Evolutionary conservation across 2,329 filamentous ascomycete genomes (phyloP).

Genomic region (Nemania sp.): DNA sequence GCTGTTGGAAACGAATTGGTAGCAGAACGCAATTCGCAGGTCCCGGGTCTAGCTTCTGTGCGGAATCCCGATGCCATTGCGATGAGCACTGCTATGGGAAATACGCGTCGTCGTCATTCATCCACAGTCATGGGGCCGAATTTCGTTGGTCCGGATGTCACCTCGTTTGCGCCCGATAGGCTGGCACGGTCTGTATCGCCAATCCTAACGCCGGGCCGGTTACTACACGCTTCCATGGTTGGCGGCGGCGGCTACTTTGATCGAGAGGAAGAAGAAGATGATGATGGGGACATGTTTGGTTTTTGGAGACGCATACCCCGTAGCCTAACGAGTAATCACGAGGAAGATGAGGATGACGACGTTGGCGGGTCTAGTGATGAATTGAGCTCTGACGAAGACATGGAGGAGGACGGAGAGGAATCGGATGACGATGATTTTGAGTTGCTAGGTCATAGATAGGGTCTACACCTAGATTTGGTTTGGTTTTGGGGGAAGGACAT

Average conservation of each 20-base stretch:
- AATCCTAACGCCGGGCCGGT: conserved; percentile 43
- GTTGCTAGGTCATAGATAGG: conserved; percentile 51
- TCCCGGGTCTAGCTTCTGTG: conserved; percentile 36
- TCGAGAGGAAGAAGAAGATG: conserved; percentile 59
- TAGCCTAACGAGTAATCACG: conserved; percentile 52
- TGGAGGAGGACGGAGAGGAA: conserved; percentile 62
- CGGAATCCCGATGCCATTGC: conserved; percentile 31
- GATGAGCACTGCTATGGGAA: conserved; percentile 41
- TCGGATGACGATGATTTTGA: conserved; percentile 59
- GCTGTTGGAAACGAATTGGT: conserved; percentile 38
- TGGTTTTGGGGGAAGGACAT: conserved; percentile 42
- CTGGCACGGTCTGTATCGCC: conserved; percentile 61
- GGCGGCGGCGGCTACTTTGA: conserved; percentile 39
- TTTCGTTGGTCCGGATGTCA: conserved; percentile 36
- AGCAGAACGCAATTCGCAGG: conserved; percentile 39
- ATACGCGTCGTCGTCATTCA: conserved; percentile 51
- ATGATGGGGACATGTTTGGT: conserved; percentile 67
- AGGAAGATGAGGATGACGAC: conserved; percentile 52
- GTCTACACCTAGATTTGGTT: conserved; percentile 35
- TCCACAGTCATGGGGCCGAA: conserved; percentile 46
- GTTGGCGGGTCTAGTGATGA: conserved; percentile 48
- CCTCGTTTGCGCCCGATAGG: conserved; percentile 53
- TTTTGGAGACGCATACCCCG: conserved; percentile 66
- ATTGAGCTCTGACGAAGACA: conserved; percentile 55
- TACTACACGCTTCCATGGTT: conserved; percentile 40